Evolutionary conservation across 441 rosid genomes (phyloP), one percentile per base, ranked within the genome.

Genomic region (Brassica balearica): DNA sequence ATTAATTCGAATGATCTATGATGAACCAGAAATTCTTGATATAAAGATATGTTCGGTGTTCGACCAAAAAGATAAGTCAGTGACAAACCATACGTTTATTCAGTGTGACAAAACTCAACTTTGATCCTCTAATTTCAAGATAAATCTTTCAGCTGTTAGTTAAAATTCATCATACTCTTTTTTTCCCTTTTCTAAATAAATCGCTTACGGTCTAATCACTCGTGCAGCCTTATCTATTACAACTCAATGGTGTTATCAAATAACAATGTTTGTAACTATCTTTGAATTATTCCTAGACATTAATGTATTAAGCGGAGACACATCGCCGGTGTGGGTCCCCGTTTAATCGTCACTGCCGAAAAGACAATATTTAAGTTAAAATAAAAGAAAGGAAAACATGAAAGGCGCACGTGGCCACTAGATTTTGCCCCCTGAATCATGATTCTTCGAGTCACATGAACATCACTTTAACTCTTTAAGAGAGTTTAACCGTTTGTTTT

Each of bases 351-450:
- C 51, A 43, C 51, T 43, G 51, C 51, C 5, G 51, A 43, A 11
- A 43, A 43, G 51, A 43, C 51, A 43, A 41, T 11, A 41, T 41
- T 23, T 14, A 71, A 43, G 73, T 65, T 65, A 68, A 11, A 60
- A 20, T n/a, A 12, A 46, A 19, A 34, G n/a, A 29, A 20, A 72
- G 14, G 51, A 43, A 43, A 29, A 65, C 14, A 61, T 69, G 72
- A 62, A 79, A 43, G 41, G 74, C 68, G 59, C 73, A 79, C 69
- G 79, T 74, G 73, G 79, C 82, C 79, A 80, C 82, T 80, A 75
- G 60, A 22, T 56, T 70, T 70, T 75, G 76, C 72, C 68, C 46
- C 43, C 43, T 38, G 43, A 38, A 38, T 38, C 43, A 38, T 38
- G 43, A 38, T 38, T 38, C 0, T 8, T 38, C 43, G 43, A 38